Base-by-base conservation (phyloP, 2,329 filamentous ascomycete species). In the Cordyceps cateniannulata region DNA sequence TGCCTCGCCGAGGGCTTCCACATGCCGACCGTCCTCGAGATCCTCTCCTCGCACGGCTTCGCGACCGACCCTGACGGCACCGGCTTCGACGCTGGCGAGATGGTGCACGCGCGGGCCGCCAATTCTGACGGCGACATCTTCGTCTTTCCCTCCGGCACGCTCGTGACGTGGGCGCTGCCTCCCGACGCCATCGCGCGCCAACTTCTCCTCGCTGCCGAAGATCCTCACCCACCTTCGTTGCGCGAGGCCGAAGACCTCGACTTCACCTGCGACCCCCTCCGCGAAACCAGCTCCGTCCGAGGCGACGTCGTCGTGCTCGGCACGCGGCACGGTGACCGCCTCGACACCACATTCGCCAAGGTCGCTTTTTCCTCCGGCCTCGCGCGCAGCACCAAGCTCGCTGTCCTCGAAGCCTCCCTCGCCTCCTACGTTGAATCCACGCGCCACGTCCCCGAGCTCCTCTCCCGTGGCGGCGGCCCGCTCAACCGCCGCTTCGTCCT, bases 321-420 rank as follows among this genome's bases (percentile, higher is more conserved):
- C 40, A 96, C 91, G 1, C 88, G 88, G 64, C 73, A 76, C 42
- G 76, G 76, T 49, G 77, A 79, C 66, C 74, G 71, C 10, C 71
- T 82, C 12, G 82, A 83, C 67, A 84, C 79, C 1, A 90, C 93
- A 1, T 81, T 97, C 16, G 92, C 93, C 67, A 97, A 98, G 72
- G 93, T 98, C 64, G 95, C 95, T 48, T 98, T 98, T 73, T 97
- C 93, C 0, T 97, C 92, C 0, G 93, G 93, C 2, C 83, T 99
- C 10, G 93, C 95, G 5, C 84, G 95, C 59, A 95, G 89, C 68
- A 97, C 95, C 6, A 98, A 98, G 73, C 83, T 99, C 14, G 93
- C 92, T 42, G 91, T 96, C 3, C 83, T 99, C 24, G 95, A 99
- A 74, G 89, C 85, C 56, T 84, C 91, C 42, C 81, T 98, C 18